These are phyloP conservation scores for Musa acuminata DNA, from an alignment of 176 grass and related monocot genomes.

Conservation along the genomic window DNA sequence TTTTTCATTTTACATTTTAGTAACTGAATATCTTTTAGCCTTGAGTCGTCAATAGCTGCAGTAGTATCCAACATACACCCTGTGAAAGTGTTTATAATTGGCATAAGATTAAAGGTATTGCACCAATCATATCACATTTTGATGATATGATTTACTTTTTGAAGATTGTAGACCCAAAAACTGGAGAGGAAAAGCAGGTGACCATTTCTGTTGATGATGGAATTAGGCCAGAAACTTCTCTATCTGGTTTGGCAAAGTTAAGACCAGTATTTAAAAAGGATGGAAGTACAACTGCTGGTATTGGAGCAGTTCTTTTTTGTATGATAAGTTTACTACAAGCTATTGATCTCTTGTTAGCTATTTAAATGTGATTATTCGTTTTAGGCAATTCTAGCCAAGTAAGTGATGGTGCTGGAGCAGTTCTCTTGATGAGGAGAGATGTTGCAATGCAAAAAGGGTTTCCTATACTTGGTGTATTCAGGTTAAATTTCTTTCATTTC, in stretches of 20 bases:
- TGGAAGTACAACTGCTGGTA: slow-evolving; percentile 94
- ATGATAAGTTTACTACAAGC: neutral
- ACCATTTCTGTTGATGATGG: slow-evolving; percentile 88
- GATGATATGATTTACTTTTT: neutral
- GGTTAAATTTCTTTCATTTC: slow-evolving; percentile 25
- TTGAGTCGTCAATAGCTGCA: too few relatives aligned
- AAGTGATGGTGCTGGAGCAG: slow-evolving; percentile 98
- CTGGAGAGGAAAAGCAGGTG: slow-evolving; percentile 72
- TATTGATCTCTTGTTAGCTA: neutral
- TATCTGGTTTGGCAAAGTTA: slow-evolving; percentile 60
- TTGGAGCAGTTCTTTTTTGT: neutral
- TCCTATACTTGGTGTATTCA: slow-evolving; percentile 91
- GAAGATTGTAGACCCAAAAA: slow-evolving; percentile 85
- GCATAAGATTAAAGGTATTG: neutral
- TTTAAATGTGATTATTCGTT: slow-evolving; percentile 2
- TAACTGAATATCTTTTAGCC: too few relatives aligned
- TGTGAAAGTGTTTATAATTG: neutral
- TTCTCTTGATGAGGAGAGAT: slow-evolving; percentile 96
- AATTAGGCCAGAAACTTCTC: slow-evolving; percentile 66
- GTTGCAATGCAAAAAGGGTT: slow-evolving; percentile 70
- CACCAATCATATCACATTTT: neutral
- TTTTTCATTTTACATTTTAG: neutral
- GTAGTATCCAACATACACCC: too few relatives aligned
- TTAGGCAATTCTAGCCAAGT: slow-evolving; percentile 98
- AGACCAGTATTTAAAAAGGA: slow-evolving; percentile 91